These are phyloP conservation scores for Westerdykella sp. DNA, from an alignment of 2,329 filamentous ascomycete genomes.

Conservation along the genomic window DNA sequence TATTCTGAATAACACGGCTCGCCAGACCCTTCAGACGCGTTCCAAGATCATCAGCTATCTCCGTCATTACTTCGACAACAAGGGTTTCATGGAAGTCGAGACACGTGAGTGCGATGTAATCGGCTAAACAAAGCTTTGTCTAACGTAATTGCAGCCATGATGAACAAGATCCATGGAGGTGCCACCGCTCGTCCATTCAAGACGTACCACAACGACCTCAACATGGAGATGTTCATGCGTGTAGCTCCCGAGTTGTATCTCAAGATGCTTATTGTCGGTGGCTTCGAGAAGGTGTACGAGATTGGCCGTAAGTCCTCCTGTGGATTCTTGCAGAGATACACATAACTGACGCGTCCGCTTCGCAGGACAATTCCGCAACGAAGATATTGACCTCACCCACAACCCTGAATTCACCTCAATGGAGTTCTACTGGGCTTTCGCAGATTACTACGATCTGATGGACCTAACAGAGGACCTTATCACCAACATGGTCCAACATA, in stretches of 20 bases:
- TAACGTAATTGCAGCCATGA: constrained; percentile 58
- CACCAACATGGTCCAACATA: constrained; percentile 77
- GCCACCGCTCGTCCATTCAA: constrained; percentile 92
- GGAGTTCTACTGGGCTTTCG: constrained; percentile 90
- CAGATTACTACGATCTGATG: constrained; percentile 74
- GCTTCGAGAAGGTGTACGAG: constrained; percentile 91
- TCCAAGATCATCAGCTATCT: constrained; percentile 86
- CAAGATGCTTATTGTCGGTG: constrained; percentile 93
- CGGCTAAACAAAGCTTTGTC: neutral
- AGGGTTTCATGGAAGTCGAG: constrained; percentile 89
- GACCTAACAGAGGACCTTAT: constrained; percentile 89
- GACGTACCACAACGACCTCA: constrained; percentile 91
- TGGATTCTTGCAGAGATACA: neutral
- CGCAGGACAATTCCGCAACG: constrained; percentile 75
- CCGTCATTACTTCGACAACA: constrained; percentile 78
- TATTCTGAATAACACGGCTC: constrained; percentile 88
- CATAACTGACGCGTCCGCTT: neutral
- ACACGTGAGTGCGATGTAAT: constrained; percentile 43
- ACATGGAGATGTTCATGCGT: constrained; percentile 92
- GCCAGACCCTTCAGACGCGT: constrained; percentile 76
- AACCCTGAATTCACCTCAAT: constrained; percentile 98
- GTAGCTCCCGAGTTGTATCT: constrained; percentile 93
- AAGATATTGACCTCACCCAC: constrained; percentile 86
- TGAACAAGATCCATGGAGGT: constrained; percentile 91
- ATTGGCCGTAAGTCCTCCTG: constrained; percentile 56